Evolutionary conservation across 2,329 filamentous ascomycete species (phyloP).

Genomic region (Cryphonectria naterciae): DNA sequence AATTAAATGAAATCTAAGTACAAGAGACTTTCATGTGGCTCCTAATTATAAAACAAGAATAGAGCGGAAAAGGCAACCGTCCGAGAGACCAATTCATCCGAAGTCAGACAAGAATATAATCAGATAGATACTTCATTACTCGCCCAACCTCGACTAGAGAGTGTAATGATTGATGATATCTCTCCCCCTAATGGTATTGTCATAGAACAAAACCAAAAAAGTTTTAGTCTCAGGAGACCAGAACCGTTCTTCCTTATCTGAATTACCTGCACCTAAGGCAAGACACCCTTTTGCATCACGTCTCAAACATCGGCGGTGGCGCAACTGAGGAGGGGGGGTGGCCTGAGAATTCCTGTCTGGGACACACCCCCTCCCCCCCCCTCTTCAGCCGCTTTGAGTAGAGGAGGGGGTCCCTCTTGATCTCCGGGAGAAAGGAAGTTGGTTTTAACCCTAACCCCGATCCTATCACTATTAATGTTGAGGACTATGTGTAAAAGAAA

Average conservation of each 20-base stretch:
- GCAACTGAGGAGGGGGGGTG: neutral
- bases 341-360: neutral
- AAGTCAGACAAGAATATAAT: neutral
- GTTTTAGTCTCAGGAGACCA: neutral
- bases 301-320: neutral
- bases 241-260: neutral
- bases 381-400: neutral
- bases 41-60: neutral
- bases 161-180: neutral
- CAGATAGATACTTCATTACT: neutral
- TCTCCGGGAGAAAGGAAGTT: neutral
- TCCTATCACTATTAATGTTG: too few species aligned
- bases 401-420: neutral
- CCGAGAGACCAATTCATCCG: neutral
- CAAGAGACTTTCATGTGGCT: neutral
- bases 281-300: neutral
- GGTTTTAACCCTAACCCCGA: neutral
- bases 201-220: neutral
- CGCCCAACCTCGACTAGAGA: neutral
- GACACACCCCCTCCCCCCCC: neutral
- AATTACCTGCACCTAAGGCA: neutral
- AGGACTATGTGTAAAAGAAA: too few species aligned
- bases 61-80: neutral
- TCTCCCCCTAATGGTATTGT: neutral
- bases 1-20: neutral